Base-by-base conservation (phyloP, 2,329 filamentous ascomycete genomes). In the Pseudomassariella vexata region DNA sequence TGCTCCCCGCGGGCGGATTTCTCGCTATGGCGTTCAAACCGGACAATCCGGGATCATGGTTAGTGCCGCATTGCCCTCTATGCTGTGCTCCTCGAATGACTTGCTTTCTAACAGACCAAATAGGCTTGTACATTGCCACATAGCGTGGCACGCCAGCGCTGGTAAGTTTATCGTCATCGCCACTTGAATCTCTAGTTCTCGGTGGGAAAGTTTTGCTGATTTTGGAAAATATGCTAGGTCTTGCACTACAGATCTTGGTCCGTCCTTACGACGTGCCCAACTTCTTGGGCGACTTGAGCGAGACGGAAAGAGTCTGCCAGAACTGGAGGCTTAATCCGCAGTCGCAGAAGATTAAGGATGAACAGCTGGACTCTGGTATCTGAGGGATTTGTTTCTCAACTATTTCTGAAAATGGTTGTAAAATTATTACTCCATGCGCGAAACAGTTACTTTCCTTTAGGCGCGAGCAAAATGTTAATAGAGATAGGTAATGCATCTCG, bases 51-150 rank as follows among this genome's bases (percentile, higher is more conserved):
- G 30, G 30, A 20, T 16, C 20, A 8, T 32, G 30, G 30, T n/a
- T n/a, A n/a, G n/a, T n/a, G n/a, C n/a, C n/a, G n/a, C n/a, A n/a
- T n/a, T n/a, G n/a, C n/a, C n/a, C n/a, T n/a, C n/a, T n/a, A n/a
- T n/a, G n/a, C n/a, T n/a, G n/a, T n/a, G n/a, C n/a, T n/a, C n/a
- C n/a, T n/a, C n/a, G n/a, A n/a, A n/a, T n/a, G n/a, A n/a, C n/a
- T n/a, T n/a, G n/a, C n/a, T n/a, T n/a, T n/a, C n/a, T n/a, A n/a
- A n/a, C n/a, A n/a, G n/a, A n/a, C n/a, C n/a, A n/a, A n/a, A n/a
- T n/a, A n/a, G n/a, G n/a, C 24, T 26, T 9, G 10, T 26, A 7
- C 30, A 32, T 22, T 32, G 30, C 30, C 30, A 32, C 21, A 32
- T 32, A 14, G 30, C 30, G 9, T 32, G 30, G 30, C 30, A 32